Conservation (phyloP, 768 basidiomycete species). For the Panaeolus papilionaceus region DNA sequence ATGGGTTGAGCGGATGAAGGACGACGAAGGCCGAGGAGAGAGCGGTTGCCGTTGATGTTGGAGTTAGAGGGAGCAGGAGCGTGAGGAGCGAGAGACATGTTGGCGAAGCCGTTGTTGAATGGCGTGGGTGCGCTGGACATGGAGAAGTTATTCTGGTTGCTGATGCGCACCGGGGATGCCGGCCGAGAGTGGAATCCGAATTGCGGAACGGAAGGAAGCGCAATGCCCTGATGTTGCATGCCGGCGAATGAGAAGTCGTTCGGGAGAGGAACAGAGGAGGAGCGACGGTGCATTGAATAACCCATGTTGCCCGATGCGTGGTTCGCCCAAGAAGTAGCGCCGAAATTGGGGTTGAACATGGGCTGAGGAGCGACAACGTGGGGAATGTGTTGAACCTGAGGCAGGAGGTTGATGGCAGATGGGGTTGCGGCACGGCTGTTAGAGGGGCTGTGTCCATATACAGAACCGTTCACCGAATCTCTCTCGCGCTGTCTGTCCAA, state of each 20-base stretch:
- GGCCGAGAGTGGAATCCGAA: slow-evolving; percentile 40
- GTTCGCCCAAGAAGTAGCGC: not conserved
- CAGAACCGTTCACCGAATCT: slow-evolving; percentile 20
- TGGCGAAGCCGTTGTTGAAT: slow-evolving; percentile 17
- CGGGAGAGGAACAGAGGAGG: slow-evolving; percentile 48
- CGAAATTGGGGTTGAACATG: slow-evolving; percentile 9
- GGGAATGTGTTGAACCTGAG: not conserved
- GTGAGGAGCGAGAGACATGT: slow-evolving; percentile 15
- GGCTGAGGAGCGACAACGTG: slow-evolving; percentile 4
- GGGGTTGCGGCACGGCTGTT: not conserved
- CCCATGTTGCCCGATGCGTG: not conserved
- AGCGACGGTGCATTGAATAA: slow-evolving; percentile 45
- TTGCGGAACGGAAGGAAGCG: slow-evolving; percentile 51
- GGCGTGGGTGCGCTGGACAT: slow-evolving; percentile 23
- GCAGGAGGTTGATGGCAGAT: not conserved
- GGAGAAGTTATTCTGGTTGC: slow-evolving; percentile 15
- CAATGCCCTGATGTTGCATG: slow-evolving; percentile 39
- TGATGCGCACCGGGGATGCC: slow-evolving; percentile 19
- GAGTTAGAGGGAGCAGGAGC: not conserved
- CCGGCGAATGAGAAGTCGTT: slow-evolving; percentile 38
- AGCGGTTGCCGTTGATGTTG: slow-evolving; percentile 16
- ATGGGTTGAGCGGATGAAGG: slow-evolving; percentile 25
- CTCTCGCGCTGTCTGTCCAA: slow-evolving; percentile 49
- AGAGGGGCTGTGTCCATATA: slow-evolving; percentile 1
- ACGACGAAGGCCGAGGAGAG: slow-evolving; percentile 20